Conservation (phyloP, 345 rosid species). For the Pugionium cornutum region DNA sequence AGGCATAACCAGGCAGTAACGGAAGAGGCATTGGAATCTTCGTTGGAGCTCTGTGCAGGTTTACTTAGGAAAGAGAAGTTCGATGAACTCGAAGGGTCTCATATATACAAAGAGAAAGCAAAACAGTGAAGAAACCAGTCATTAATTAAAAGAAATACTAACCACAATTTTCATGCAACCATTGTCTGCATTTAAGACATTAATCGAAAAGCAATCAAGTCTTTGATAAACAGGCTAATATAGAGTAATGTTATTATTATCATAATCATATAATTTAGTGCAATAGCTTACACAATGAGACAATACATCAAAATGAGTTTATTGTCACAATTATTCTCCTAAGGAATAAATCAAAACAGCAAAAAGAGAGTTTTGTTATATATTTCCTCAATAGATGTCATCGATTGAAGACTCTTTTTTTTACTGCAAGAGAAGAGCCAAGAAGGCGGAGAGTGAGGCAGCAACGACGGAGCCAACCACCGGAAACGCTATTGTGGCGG, state of each 20-base stretch:
- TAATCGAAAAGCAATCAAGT: slow-evolving; percentile 7
- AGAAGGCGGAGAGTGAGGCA: slow-evolving; percentile 41
- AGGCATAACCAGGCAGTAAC: slow-evolving; percentile 47
- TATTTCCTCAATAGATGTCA: slow-evolving; percentile 4
- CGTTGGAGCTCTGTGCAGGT: slow-evolving; percentile 90
- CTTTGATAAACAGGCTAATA: too few relatives aligned
- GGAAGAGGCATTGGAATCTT: slow-evolving; percentile 73
- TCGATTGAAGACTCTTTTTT: not conserved
- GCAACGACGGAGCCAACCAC: slow-evolving; percentile 51
- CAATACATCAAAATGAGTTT: slow-evolving; percentile 29
- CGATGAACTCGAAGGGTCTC: slow-evolving; percentile 88
- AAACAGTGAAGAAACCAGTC: slow-evolving; percentile 30
- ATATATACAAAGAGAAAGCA: slow-evolving; percentile 65
- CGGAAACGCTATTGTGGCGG: slow-evolving; percentile 40
- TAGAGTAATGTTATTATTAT: slow-evolving; percentile 5
- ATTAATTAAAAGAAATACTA: slow-evolving; percentile 25
- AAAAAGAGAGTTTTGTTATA: slow-evolving; percentile 16
- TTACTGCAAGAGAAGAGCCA: slow-evolving; percentile 40
- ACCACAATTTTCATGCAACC: slow-evolving; percentile 21
- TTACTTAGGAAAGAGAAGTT: slow-evolving; percentile 90
- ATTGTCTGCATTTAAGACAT: slow-evolving; percentile 20
- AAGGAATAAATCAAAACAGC: slow-evolving; percentile 3
- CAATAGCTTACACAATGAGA: slow-evolving; percentile 21
- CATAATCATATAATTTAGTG: slow-evolving; percentile 24
- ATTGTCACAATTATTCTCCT: slow-evolving; percentile 12